These are phyloP conservation scores for Colletotrichum navitas DNA, from an alignment of 2,329 filamentous ascomycete species.

Conservation along the genomic window DNA sequence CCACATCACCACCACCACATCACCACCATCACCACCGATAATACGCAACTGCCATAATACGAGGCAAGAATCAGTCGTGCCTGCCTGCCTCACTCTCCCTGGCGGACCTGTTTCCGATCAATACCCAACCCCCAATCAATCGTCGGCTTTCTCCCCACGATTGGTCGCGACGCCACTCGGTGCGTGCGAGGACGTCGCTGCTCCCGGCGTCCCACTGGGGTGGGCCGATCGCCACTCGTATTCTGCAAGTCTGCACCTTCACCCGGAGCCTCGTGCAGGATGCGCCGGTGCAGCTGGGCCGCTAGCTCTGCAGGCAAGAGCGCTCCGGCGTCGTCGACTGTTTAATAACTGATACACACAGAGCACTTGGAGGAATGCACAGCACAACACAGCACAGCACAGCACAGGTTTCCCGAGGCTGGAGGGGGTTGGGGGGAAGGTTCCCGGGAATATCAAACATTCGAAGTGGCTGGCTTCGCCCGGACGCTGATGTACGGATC, in stretches of 20 bases:
- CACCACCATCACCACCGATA: constrained; percentile 5
- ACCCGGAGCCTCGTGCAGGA: constrained; percentile 24
- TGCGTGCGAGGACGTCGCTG: constrained; percentile 10
- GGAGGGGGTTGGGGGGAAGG: no score
- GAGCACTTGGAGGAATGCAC: neutral
- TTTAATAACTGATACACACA: constrained; percentile 25
- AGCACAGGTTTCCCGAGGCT: no score
- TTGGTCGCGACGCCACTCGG: constrained; percentile 17
- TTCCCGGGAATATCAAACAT: neutral
- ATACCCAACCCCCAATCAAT: constrained; percentile 8
- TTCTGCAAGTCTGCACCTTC: constrained; percentile 33
- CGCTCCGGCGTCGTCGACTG: constrained; percentile 18
- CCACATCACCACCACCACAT: no score
- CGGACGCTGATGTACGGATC: constrained; percentile 1
- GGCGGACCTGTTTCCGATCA: constrained; percentile 22
- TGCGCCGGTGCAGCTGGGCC: constrained; percentile 28
- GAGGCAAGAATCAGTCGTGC: constrained; percentile 12
- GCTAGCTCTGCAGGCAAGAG: constrained; percentile 34
- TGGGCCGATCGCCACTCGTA: constrained; percentile 40
- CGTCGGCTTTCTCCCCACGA: constrained; percentile 9
- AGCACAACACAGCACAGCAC: no score
- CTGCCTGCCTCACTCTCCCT: constrained; percentile 12
- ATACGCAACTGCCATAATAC: constrained; percentile 11
- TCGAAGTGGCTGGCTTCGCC: constrained; percentile 31
- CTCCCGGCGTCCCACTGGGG: constrained; percentile 29